phyloP scores from a whole-genome alignment of 805 yeast species.

The Candida tallmaniae region DNA sequence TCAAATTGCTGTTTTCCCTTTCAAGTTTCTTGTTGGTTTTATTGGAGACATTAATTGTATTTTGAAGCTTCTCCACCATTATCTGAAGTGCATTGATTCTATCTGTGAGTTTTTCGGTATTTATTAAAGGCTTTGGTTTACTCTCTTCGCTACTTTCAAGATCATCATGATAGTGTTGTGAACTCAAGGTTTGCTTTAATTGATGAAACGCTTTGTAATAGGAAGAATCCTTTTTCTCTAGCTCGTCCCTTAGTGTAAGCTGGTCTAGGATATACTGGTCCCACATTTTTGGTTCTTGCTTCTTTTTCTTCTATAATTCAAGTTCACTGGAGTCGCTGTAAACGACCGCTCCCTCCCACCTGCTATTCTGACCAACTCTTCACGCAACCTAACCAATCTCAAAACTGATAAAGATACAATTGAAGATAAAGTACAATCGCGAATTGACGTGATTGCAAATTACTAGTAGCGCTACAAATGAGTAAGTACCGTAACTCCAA shows the following conservation, averaged over 20 bases:
- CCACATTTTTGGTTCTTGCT: no score
- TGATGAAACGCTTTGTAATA: conserved; percentile 32
- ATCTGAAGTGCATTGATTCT: conserved; percentile 12
- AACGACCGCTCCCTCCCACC: no score
- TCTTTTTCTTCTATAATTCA: no score
- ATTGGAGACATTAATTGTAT: conserved; percentile 8
- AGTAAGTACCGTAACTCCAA: no score
- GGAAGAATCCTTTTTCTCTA: conserved; percentile 27
- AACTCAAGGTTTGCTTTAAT: conserved; percentile 12
- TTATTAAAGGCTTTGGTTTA: conserved; percentile 1
- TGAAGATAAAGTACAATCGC: no score
- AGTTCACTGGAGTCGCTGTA: no score
- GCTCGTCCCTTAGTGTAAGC: conserved; percentile 25
- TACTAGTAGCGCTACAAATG: no score
- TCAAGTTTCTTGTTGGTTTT: conserved; percentile 14
- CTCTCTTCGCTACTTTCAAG: conserved; percentile 3
- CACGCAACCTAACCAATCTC: no score
- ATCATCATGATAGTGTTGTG: conserved; percentile 1
- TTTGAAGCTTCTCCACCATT: conserved; percentile 20
- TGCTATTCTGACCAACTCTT: no score
- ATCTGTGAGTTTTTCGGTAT: conserved; percentile 6
- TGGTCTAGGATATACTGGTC: conserved; percentile 16
- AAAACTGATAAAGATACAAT: no score
- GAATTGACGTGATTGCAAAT: no score
- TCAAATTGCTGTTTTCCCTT: conserved; percentile 15